Evolutionary conservation across 2,329 filamentous ascomycete genomes (phyloP), one percentile per base, ranked within the genome.

Genomic region (Fusarium globosum): DNA sequence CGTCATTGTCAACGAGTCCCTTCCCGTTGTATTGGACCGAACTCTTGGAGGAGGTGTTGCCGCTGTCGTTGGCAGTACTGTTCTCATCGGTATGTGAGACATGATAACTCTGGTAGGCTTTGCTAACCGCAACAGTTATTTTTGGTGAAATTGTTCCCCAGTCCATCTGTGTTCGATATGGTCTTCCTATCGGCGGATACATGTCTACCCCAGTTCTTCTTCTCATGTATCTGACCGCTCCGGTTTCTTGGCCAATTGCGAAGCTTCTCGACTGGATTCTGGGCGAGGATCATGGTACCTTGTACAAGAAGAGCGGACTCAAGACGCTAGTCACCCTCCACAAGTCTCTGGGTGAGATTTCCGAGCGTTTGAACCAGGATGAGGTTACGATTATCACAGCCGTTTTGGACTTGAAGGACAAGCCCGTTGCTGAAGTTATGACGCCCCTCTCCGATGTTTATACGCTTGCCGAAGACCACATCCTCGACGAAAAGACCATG

Each of bases 321-420:
- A 99, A 99, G 86, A 98, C 96, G 1, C 87, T 99, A 36, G 96
- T 99, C 35, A 97, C 95, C 1, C 87, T 99, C 21, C 96, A 99
- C 85, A 95, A 97, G 83, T 97, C 94, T 4, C 85, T 98, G 18
- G 96, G 96, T 35, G 91, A 94, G 51, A 92, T 93, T 36, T 93
- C 93, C 43, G 95, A 99, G 80, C 92, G 96, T 65, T 86, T 99
- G 61, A 98, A 98, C 82, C 93, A 97, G 76, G 96, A 99, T 80
- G 96, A 99, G 82, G 96, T 99, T 74, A 98, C 96, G 68, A 99
- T 99, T 81, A 99, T 99, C 82, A 97, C 94, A 75, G 96, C 96
- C 42, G 96, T 98, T 20, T 86, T 99, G 65, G 96, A 99, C 80
- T 87, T 99, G 74, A 99, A 98, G 85, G 95, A 96, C 76, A 99